Percentiles rank a stretch among this genome's conserved stretches.
Evolutionary conservation across 169 alveolate genomes (phyloP).

Genomic region (Plasmodium yoelii): DNA sequence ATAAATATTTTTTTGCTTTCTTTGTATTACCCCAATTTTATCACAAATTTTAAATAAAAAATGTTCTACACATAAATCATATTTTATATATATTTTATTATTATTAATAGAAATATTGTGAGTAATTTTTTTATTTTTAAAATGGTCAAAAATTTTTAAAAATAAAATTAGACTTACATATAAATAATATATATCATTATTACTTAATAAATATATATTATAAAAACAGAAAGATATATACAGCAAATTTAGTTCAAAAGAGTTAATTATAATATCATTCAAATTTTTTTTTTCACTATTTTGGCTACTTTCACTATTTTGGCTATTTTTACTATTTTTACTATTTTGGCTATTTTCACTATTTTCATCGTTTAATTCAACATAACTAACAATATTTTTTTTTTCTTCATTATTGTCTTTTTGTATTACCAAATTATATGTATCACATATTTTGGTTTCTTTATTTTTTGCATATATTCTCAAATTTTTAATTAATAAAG

Average conservation of each 20-base stretch:
- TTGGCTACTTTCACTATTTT: too few species aligned
- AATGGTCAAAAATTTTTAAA: constrained; percentile 19
- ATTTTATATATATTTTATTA: constrained; percentile 14
- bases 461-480: neutral
- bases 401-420: neutral
- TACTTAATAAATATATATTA: constrained; percentile 56
- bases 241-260: constrained; percentile 14
- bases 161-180: constrained; percentile 46
- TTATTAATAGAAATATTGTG: constrained; percentile 17
- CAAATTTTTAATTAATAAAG: constrained; percentile 9
- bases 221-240: constrained; percentile 65
- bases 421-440: neutral
- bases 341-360: too few species aligned
- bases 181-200: constrained; percentile 6
- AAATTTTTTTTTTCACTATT: too few species aligned
- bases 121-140: constrained; percentile 38
- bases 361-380: neutral
- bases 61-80: constrained; percentile 23
- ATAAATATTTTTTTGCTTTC: constrained; percentile 30
- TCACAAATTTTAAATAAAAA: constrained; percentile 46
- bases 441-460: neutral
- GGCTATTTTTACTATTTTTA: too few species aligned
- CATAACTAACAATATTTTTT: neutral
- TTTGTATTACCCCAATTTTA: constrained; percentile 19
- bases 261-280: neutral